A percentile compares a stretch with the other conserved stretches of the same genome.
phyloP scores from a whole-genome alignment of 805 yeast genomes.

The Candida hungchunana region DNA sequence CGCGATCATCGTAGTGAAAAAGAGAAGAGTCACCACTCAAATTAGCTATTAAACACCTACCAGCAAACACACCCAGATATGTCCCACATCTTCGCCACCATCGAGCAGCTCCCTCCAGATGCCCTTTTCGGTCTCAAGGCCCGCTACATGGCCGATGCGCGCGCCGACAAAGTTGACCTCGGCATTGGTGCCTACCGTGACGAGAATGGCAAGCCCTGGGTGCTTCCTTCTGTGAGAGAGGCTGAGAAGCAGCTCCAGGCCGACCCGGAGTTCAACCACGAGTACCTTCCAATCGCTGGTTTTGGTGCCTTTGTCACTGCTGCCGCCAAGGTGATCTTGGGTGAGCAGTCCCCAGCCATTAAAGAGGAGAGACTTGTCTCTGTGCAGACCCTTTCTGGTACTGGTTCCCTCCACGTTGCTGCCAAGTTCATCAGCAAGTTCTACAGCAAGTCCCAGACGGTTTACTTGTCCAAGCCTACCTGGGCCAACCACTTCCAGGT shows the following conservation, averaged over 20 bases:
- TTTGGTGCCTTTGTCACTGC: slow-evolving; percentile 59
- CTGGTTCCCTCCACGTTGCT: slow-evolving; percentile 88
- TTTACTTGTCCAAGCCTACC: slow-evolving; percentile 86
- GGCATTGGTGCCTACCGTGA: slow-evolving; percentile 83
- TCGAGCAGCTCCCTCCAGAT: slow-evolving; percentile 74
- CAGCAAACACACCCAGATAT: too few species aligned
- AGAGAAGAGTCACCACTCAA: too few species aligned
- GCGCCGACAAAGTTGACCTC: slow-evolving; percentile 71
- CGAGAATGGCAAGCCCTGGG: slow-evolving; percentile 66
- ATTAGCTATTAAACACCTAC: too few species aligned
- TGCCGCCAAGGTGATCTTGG: slow-evolving; percentile 72
- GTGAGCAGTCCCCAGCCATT: slow-evolving; percentile 51
- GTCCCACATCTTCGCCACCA: slow-evolving; percentile 39
- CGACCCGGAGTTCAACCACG: slow-evolving; percentile 71
- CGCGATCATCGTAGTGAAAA: too few species aligned
- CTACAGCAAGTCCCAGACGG: slow-evolving; percentile 35
- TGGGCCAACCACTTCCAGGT: slow-evolving; percentile 96
- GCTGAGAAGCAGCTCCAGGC: slow-evolving; percentile 65
- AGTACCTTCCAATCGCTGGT: slow-evolving; percentile 83
- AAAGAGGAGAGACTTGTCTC: slow-evolving; percentile 48
- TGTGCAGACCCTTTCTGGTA: slow-evolving; percentile 78
- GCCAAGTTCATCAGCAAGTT: slow-evolving; percentile 45
- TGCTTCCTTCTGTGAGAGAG: slow-evolving; percentile 58
- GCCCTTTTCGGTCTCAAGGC: slow-evolving; percentile 81
- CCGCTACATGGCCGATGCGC: slow-evolving; percentile 52